phyloP scores from a whole-genome alignment of 345 rosid species.

The Populus tremula region DNA sequence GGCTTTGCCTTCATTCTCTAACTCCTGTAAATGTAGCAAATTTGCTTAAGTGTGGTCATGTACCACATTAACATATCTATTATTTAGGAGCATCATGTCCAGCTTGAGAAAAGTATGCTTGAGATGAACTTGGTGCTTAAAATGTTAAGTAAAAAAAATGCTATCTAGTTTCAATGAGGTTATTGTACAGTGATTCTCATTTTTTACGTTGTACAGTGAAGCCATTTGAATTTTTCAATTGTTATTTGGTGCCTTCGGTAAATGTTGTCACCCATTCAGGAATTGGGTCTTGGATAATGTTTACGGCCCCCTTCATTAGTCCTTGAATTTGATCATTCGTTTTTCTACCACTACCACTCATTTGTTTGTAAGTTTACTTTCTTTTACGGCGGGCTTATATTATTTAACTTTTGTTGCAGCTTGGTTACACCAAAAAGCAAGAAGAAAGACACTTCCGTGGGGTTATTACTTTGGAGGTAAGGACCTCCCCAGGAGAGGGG shows the following conservation, averaged over 20 bases:
- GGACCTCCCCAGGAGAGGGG: background rate
- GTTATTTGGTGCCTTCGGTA: slow-evolving; percentile 1
- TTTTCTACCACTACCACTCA: background rate
- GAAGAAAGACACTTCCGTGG: slow-evolving; percentile 96
- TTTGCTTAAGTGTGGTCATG: background rate
- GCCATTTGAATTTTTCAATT: background rate
- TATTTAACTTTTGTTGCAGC: slow-evolving; percentile 46
- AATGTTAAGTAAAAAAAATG: background rate
- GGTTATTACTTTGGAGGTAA: slow-evolving; percentile 90
- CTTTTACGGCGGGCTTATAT: background rate
- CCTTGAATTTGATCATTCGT: background rate
- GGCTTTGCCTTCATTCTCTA: background rate
- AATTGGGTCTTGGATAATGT: background rate
- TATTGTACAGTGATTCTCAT: background rate
- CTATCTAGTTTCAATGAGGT: background rate
- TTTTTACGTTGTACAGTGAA: background rate
- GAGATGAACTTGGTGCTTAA: background rate
- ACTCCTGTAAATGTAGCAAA: background rate
- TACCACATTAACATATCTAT: background rate
- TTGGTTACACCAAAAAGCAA: slow-evolving; percentile 93
- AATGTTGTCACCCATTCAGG: background rate
- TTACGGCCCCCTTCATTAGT: background rate
- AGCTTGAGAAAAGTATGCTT: background rate
- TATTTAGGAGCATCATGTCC: background rate
- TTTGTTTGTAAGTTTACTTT: background rate